Evolutionary conservation across 2,329 filamentous ascomycete genomes (phyloP).

Genomic region (Ophioceras dolichostomum): DNA sequence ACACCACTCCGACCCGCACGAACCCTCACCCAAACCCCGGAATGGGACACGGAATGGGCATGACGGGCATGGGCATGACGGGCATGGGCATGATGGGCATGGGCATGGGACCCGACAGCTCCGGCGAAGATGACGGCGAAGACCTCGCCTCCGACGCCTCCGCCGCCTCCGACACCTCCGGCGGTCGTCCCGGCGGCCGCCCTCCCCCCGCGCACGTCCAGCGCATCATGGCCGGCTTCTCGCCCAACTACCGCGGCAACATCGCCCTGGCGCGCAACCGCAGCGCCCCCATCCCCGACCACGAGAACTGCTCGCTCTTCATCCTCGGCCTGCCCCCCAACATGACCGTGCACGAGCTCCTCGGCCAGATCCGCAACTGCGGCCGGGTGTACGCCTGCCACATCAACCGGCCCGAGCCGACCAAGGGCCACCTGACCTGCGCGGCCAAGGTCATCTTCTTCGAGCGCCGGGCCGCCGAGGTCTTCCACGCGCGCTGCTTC

Average conservation of each 20-base stretch:
- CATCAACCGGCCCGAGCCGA: conserved; percentile 33
- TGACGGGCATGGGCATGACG: too few species aligned
- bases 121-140: too few species aligned
- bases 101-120: too few species aligned
- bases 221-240: conserved; percentile 14
- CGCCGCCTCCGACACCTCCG: too few species aligned
- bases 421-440: conserved; percentile 19
- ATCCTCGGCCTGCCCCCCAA: conserved; percentile 35
- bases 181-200: too few species aligned
- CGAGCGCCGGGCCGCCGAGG: conserved; percentile 22
- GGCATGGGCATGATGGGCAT: too few species aligned
- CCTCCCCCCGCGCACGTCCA: too few species aligned
- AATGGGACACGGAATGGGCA: too few species aligned
- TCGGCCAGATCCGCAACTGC: conserved; percentile 27
- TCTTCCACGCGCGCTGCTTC: conserved; percentile 12
- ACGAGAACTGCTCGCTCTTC: conserved; percentile 38
- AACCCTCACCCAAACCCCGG: too few species aligned
- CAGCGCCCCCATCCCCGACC: conserved; percentile 23
- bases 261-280: conserved; percentile 21
- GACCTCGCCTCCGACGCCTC: too few species aligned
- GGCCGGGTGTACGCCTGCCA: conserved; percentile 39
- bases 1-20: too few species aligned
- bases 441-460: conserved; percentile 40
- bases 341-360: conserved; percentile 26
- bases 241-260: conserved; percentile 26